These are phyloP conservation scores for Boletus rex-veris DNA, from an alignment of 768 basidiomycete genomes.

Conservation along the genomic window DNA sequence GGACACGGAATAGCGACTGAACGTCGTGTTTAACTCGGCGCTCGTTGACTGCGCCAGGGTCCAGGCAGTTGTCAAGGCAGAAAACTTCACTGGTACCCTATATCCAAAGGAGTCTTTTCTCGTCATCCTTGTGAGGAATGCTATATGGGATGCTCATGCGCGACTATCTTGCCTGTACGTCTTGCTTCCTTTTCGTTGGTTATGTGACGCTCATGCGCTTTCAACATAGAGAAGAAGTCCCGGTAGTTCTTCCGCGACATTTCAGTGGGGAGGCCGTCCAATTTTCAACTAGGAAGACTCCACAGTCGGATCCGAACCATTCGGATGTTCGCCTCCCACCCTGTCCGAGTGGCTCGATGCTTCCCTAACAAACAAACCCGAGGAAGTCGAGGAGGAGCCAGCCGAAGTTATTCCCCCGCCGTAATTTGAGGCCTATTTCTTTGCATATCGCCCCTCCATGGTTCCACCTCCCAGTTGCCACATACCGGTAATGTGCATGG, in stretches of 20 bases:
- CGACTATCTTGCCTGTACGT: background rate
- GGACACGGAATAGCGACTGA: background rate
- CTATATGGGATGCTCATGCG: background rate
- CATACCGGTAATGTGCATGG: conserved; percentile 9
- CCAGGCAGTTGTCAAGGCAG: conserved; percentile 1
- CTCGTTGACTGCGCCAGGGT: conserved; percentile 6
- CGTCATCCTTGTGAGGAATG: conserved; percentile 3
- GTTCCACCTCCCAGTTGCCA: conserved; percentile 1
- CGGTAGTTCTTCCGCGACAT: conserved; percentile 7
- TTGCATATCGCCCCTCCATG: background rate
- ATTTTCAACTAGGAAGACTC: conserved; percentile 1
- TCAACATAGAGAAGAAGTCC: conserved; percentile 1
- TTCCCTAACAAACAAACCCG: background rate
- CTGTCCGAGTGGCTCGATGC: conserved; percentile 5
- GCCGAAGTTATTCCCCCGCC: background rate
- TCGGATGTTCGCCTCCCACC: background rate
- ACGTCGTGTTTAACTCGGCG: background rate
- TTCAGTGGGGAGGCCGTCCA: background rate
- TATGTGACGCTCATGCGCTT: background rate
- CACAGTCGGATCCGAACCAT: background rate
- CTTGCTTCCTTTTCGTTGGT: too few relatives aligned
- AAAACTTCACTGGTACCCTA: background rate
- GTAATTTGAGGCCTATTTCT: conserved; percentile 1
- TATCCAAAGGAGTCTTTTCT: conserved; percentile 10
- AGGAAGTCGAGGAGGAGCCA: conserved; percentile 1